Base-by-base conservation (phyloP, 257 asterid species). In the Vinca minor region DNA sequence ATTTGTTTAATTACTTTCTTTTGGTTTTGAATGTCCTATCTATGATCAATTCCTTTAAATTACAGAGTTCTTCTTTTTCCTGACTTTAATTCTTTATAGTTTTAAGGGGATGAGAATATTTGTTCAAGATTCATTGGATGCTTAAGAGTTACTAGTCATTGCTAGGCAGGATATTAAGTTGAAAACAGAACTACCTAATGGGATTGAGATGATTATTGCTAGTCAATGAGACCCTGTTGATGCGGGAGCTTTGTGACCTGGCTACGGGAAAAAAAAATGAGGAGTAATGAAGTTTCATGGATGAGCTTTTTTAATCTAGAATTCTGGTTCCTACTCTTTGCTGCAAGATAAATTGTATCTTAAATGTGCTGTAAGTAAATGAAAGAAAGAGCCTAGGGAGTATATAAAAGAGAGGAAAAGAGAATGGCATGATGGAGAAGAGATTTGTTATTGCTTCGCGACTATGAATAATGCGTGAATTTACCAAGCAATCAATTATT, bases 81-180 rank as follows among this genome's bases (percentile, higher is more conserved):
- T n/a, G 14, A 9, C 15, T 28, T 15, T 14, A 14, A 12, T 23
- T 20, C 21, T 45, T 5, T 29, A 1, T 0, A 44, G n/a, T 3
- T 66, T 20, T 20, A 20, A 45, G 49, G 69, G 52, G n/a, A 36
- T 32, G 12, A 14, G 47, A 47, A 64, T 20, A 21, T 48, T 47
- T 48, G n/a, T 14, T 50, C 44, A 15, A 28, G 55, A 52, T 69
- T 61, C n/a, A n/a, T n/a, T n/a, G n/a, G n/a, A n/a, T n/a, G n/a
- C n/a, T n/a, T n/a, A n/a, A n/a, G n/a, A n/a, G n/a, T n/a, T n/a
- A n/a, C n/a, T n/a, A n/a, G n/a, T n/a, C n/a, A n/a, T n/a, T n/a
- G n/a, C n/a, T n/a, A n/a, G n/a, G n/a, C n/a, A n/a, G n/a, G n/a
- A n/a, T n/a, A n/a, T n/a, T n/a, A n/a, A n/a, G n/a, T n/a, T n/a